Conservation (phyloP, 331 rosid species). For the Erythrophleum ivorense region DNA sequence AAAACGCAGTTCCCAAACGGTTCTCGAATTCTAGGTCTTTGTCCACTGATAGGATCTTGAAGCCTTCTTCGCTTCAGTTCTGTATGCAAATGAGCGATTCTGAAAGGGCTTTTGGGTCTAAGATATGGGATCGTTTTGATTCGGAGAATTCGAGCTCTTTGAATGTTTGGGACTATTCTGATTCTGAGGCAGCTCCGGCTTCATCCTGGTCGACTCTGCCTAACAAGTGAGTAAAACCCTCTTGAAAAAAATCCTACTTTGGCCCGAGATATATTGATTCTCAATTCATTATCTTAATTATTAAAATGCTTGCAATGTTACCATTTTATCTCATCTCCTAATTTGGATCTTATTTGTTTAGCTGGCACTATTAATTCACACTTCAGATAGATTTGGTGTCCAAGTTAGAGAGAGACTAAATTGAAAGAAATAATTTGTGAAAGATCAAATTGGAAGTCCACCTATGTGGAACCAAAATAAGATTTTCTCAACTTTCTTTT, state of each 20-base stretch:
- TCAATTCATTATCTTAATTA: no score
- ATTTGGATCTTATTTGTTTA: no score
- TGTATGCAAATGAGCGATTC: conserved; percentile 2
- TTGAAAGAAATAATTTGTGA: not conserved
- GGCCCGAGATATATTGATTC: not conserved
- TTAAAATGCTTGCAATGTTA: no score
- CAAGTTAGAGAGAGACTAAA: no score
- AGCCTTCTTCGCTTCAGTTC: conserved; percentile 7
- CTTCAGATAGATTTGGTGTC: no score
- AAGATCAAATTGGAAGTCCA: no score
- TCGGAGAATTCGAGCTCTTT: not conserved
- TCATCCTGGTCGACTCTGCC: conserved; percentile 20
- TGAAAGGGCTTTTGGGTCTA: conserved; percentile 17
- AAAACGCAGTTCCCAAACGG: not conserved
- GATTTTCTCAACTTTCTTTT: not conserved
- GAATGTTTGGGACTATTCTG: conserved; percentile 16
- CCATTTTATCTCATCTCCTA: no score
- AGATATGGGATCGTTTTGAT: conserved; percentile 18
- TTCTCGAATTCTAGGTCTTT: not conserved
- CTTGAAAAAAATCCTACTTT: not conserved
- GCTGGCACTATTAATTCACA: no score
- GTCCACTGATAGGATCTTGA: conserved; percentile 4
- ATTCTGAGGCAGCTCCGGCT: conserved; percentile 20
- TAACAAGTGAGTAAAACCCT: not conserved
- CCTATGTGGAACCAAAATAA: no score